Base-by-base conservation (phyloP, 768 basidiomycete genomes). In the Candolleomyces efflorescens region DNA sequence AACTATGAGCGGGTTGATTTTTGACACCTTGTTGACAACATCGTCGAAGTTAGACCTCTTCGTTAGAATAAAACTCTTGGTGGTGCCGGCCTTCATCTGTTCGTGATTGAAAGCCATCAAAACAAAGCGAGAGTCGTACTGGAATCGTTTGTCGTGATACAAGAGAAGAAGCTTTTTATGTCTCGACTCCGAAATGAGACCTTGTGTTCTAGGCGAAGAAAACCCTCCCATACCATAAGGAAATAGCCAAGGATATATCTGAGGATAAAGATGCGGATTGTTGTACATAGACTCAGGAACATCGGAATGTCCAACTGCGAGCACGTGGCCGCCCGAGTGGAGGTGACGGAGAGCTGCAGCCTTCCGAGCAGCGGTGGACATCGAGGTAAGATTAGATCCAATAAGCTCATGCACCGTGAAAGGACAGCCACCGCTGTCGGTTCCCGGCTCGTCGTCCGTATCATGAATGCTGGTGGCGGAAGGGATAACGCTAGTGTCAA, bases 161-260 rank as follows among this genome's bases (percentile, higher is more conserved):
- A 71, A 64, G 2, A 77, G 55, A 1, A 72, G 53, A 2, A 62
- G 44, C n/a, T 55, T 46, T 20, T 68, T 69, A 50, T 71, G 70
- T 5, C 41, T 49, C 1, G 20, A 10, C 17, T 64, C 62, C 11
- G 64, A 63, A 3, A 72, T 10, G 4, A 60, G 6, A 45, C 55
- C 15, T 52, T 60, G 1, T 32, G 53, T 5, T 23, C 17, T 37
- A 60, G 53, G 11, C n/a, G n/a, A n/a, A n/a, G 62, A 65, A n/a
- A 67, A 53, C 0, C 66, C 63, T 1, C 70, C 70, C 18, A 64
- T 32, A 0, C 76, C 73, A 63, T 76, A 78, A 0, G 74, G 76
- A 62, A 73, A 78, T 0, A 78, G 60, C 73, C 74, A 77, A 0
- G 75, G 76, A 64, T 75, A 78, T 69, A 77, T 74, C 6, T 69